Base-by-base conservation (phyloP, 768 basidiomycete species). In the Tricholoma bakamatsutake region DNA sequence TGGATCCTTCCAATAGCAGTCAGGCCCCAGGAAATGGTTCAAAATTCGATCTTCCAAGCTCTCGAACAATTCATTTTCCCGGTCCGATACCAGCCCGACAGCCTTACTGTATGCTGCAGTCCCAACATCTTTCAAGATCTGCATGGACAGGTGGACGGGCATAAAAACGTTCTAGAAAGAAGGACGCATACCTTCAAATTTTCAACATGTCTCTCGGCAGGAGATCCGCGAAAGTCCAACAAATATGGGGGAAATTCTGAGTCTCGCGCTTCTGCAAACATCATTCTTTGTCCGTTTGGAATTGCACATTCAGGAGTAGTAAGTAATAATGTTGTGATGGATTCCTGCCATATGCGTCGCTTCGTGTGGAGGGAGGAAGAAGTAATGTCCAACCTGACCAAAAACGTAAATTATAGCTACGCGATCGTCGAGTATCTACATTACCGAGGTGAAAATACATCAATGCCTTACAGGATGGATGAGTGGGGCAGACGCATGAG, bases 291-390 rank as follows among this genome's bases (percentile, higher is more conserved):
- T 13, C 73, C 68, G 40, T 71, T 64, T 1, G 85, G 84, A 60
- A 92, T 89, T 17, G 73, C 71, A 63, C 80, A 82, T 8, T 79
- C 76, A 0, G 80, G 71, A 54, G 71, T 77, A 0, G 85, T 86
- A 31, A 90, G 75, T 13, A 91, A 67, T 15, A 92, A 70, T 1
- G 84, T 78, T 0, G 85, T 79, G 21, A 90, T 75, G 3, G 86
- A 77, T 67, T 92, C 90, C 65, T 92, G 88, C 87, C 88, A 89
- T 12, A 92, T 86, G 4, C 90, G 79, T 13, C 88, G 78, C 56
- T 75, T 81, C 13, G 80, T 74, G 65, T 92, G 90, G 5, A 77
- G 68, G 0, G 84, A 87, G 0, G 74, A 68, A 2, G 75, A 58
- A 0, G 84, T 80, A 37, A 81, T 68, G 64, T 87, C 83, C 57